phyloP scores from a whole-genome alignment of 352 stramenopile species.

The Phytophthora hybrid region DNA sequence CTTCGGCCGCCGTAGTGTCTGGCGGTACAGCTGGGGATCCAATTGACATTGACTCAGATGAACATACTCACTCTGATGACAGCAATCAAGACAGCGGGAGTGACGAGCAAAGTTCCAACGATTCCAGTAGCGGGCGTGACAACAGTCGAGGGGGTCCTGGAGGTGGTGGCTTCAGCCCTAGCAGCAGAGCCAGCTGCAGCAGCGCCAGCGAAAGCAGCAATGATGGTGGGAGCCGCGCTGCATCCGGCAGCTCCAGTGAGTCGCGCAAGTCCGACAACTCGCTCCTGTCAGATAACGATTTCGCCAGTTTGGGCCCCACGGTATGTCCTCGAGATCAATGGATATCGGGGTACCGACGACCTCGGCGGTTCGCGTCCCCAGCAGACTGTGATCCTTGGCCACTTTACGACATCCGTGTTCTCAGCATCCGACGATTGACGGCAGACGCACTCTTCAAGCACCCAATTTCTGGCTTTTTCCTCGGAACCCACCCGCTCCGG shows the following conservation, averaged over 20 bases:
- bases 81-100: too few species aligned
- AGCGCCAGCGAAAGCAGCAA: too few species aligned
- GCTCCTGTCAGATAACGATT: neutral
- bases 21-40: neutral
- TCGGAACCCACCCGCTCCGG: neutral
- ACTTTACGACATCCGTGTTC: neutral
- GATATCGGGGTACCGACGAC: neutral
- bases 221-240: too few species aligned
- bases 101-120: too few species aligned
- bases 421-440: neutral
- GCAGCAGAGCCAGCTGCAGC: neutral
- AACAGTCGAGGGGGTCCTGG: too few species aligned
- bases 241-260: neutral
- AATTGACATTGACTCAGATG: neutral
- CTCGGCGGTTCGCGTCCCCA: neutral
- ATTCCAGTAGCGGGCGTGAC: too few species aligned
- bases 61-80: neutral
- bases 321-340: neutral
- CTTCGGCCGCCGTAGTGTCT: neutral
- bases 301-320: neutral
- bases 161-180: neutral
- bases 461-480: neutral
- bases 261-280: neutral
- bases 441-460: neutral
- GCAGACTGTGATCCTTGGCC: neutral